These are phyloP conservation scores for Bretschneidera sinensis DNA, from an alignment of 345 rosid species.

Conservation along the genomic window DNA sequence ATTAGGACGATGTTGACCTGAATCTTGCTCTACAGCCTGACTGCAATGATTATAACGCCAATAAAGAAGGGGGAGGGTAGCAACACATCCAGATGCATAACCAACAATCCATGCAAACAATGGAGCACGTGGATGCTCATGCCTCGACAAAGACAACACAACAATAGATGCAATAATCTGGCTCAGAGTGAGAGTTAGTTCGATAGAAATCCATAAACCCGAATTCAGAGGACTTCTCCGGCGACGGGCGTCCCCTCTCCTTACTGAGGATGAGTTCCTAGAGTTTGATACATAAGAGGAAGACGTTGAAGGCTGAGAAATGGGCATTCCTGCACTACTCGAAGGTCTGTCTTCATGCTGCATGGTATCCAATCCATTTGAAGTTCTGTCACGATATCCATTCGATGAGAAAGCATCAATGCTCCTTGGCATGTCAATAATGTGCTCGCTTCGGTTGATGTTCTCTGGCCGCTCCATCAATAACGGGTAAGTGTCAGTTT, in stretches of 20 bases:
- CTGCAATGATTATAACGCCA: constrained; percentile 82
- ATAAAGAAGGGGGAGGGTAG: constrained; percentile 81
- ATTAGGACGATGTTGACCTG: constrained; percentile 59
- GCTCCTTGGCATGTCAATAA: constrained; percentile 52
- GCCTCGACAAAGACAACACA: constrained; percentile 68
- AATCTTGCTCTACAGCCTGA: constrained; percentile 60
- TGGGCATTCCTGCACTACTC: constrained; percentile 25
- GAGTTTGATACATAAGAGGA: constrained; percentile 46
- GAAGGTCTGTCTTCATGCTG: constrained; percentile 52
- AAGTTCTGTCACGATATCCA: constrained; percentile 43
- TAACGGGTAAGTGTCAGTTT: constrained; percentile 40
- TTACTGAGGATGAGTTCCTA: constrained; percentile 34
- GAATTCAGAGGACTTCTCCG: constrained; percentile 92
- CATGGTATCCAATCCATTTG: constrained; percentile 44
- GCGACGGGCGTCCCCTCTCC: constrained; percentile 66
- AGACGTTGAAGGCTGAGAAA: constrained; percentile 41
- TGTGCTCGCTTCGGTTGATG: constrained; percentile 43
- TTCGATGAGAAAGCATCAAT: constrained; percentile 41
- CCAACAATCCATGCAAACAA: constrained; percentile 85
- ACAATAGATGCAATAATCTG: constrained; percentile 82
- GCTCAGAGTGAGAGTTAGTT: constrained; percentile 70
- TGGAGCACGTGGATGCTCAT: constrained; percentile 78
- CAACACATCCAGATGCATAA: constrained; percentile 85
- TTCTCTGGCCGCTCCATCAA: constrained; percentile 71
- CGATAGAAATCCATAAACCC: constrained; percentile 85